Conservation (phyloP, 2,329 filamentous ascomycete species). For the Sclerotinia subarctica region DNA sequence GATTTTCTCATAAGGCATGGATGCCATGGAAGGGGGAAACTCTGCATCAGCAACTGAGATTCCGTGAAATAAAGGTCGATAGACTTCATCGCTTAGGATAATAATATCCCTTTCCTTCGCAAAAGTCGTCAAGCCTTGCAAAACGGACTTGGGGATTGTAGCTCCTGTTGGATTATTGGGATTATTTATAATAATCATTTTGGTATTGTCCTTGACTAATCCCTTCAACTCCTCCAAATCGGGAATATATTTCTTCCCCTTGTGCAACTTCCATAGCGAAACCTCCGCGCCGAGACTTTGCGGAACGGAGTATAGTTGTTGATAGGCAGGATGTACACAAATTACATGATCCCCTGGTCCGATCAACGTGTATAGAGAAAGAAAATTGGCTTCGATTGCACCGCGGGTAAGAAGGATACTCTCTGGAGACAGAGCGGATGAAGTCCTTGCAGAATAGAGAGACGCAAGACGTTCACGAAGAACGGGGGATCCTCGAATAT, state of each 20-base stretch:
- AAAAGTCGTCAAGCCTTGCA: constrained; percentile 61
- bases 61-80: constrained; percentile 73
- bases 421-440: constrained; percentile 49
- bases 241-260: constrained; percentile 63
- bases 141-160: constrained; percentile 58
- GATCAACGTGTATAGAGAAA: constrained; percentile 71
- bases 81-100: constrained; percentile 77
- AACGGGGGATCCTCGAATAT: constrained; percentile 64
- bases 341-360: constrained; percentile 77
- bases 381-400: constrained; percentile 80
- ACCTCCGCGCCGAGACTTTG: constrained; percentile 73
- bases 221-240: constrained; percentile 62
- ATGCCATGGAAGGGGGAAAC: constrained; percentile 65
- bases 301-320: constrained; percentile 77
- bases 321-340: constrained; percentile 83
- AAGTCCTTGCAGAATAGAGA: constrained; percentile 59
- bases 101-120: constrained; percentile 61
- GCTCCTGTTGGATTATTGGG: constrained; percentile 81
- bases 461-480: constrained; percentile 63
- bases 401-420: constrained; percentile 75
- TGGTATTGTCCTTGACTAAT: constrained; percentile 66
- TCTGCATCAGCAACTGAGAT: constrained; percentile 38
- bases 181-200: constrained; percentile 69
- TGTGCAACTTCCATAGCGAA: constrained; percentile 68
- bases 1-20: constrained; percentile 67